Evolutionary conservation across 1,284 basidiomycete species (phyloP), one percentile per base, ranked within the genome.

Genomic region (Ceratobasidium sp.): DNA sequence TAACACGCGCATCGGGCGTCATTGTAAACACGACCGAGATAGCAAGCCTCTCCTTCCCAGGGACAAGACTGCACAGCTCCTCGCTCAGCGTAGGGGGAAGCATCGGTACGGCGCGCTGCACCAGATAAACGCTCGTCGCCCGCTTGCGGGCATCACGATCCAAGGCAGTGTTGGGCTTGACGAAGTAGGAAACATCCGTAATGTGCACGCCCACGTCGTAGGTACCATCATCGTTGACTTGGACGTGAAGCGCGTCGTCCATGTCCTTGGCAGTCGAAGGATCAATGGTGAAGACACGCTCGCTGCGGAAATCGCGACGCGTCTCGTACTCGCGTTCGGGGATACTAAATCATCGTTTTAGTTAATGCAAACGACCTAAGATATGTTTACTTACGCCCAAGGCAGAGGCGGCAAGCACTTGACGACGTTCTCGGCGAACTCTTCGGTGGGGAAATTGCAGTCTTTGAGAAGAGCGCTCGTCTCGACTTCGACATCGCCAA

Each of bases 141-240:
- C 97, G 90, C 85, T 98, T 99, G 79, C 96, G 91, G 63, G 98
- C 98, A 83, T 99, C 98, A 45, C 98, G 95, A 81, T 99, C 98
- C 78, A 99, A 87, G 19, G 97, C 94, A 9, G 95, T 98, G 83
- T 98, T 98, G 31, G 95, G 91, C 85, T 96, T 97, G 81, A 97
- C 93, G 84, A 99, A 99, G 86, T 93, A 92, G 1, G 96, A 94
- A 0, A 99, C 96, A 82, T 99, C 98, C 24, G 97, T 94, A 78
- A 99, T 91, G 81, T 99, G 98, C 14, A 99, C 90, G 74, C 95
- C 95, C 64, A 99, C 89, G 67, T 96, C 93, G 81, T 90, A 96
- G 8, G 92, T 95, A 24, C 96, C 96, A 81, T 98, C 94, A 22
- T 96, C 95, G 79, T 96, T 95, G 77, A 85, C 82, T 81, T 92